These are phyloP conservation scores for Aspergillus sp. DNA, from an alignment of 2,329 filamentous ascomycete species.

Conservation along the genomic window DNA sequence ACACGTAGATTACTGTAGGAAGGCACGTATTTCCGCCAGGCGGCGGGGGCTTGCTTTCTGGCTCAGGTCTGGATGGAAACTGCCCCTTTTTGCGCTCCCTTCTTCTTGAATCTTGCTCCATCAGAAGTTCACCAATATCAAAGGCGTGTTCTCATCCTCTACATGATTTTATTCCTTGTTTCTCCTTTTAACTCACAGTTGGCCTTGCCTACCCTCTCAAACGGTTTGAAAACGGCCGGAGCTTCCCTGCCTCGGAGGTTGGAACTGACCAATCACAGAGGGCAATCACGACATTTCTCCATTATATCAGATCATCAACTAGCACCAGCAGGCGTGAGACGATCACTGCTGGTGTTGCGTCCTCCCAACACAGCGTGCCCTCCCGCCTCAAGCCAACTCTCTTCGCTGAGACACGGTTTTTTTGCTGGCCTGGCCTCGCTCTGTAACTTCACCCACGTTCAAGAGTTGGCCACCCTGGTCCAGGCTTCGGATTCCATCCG, in stretches of 20 bases:
- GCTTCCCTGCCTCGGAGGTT: constrained; percentile 12
- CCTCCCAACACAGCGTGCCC: constrained; percentile 14
- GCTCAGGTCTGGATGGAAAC: not conserved
- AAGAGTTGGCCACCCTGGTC: constrained; percentile 8
- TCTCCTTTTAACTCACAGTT: not conserved
- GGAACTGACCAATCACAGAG: constrained; percentile 34
- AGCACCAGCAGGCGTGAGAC: constrained; percentile 31
- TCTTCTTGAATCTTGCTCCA: not conserved
- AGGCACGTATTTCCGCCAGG: not conserved
- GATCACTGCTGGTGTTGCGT: constrained; percentile 21
- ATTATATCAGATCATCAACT: constrained; percentile 48
- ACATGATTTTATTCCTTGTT: not conserved
- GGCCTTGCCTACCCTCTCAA: not conserved
- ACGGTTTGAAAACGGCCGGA: constrained; percentile 28
- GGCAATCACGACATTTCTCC: constrained; percentile 51
- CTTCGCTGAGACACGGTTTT: constrained; percentile 13
- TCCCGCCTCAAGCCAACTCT: constrained; percentile 15
- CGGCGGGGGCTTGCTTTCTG: not conserved
- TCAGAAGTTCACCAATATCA: not conserved
- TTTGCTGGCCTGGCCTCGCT: constrained; percentile 15
- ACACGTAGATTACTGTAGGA: not conserved
- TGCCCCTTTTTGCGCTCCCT: constrained; percentile 7
- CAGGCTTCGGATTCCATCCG: constrained; percentile 16
- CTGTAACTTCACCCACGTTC: constrained; percentile 13
- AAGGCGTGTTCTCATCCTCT: not conserved